Conservation (phyloP, 202 grass and related monocot genomes). For the Setaria viridis region DNA sequence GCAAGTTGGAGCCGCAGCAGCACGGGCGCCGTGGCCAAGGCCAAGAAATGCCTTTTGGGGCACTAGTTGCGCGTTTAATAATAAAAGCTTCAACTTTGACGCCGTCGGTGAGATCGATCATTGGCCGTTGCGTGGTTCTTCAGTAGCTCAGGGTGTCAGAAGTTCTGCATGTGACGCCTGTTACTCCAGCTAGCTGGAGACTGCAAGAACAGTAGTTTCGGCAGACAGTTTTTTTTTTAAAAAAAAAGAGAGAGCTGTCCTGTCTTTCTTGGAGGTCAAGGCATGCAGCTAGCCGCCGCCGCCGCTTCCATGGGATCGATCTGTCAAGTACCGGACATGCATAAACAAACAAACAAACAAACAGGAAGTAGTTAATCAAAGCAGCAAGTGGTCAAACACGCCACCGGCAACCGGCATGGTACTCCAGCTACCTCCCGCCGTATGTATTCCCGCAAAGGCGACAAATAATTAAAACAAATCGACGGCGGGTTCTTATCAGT, state of each 20-base stretch:
- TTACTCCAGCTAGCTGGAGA: no score
- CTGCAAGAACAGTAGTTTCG: not conserved
- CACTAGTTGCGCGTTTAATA: no score
- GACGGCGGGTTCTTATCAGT: no score
- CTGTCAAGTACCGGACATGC: not conserved
- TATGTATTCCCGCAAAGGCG: not conserved
- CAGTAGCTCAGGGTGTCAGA: no score
- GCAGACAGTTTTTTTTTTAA: not conserved
- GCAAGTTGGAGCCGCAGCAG: not conserved
- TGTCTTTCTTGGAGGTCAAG: slow-evolving; percentile 42
- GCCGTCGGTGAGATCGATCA: no score
- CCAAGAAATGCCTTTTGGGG: not conserved
- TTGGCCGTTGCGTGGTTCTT: no score
- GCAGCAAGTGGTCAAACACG: slow-evolving; percentile 1
- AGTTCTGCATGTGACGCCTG: no score
- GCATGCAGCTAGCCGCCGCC: not conserved
- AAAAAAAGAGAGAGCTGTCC: not conserved
- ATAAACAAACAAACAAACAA: not conserved
- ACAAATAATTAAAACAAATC: not conserved
- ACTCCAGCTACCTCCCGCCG: no score
- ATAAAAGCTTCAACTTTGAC: no score
- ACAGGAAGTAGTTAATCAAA: not conserved
- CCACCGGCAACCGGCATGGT: not conserved
- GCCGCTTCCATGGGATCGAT: not conserved
- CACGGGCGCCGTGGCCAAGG: not conserved